Evolutionary conservation across 1,284 basidiomycete genomes (phyloP), one percentile per base, ranked within the genome.

Genomic region (Ganoderma resinaceum): DNA sequence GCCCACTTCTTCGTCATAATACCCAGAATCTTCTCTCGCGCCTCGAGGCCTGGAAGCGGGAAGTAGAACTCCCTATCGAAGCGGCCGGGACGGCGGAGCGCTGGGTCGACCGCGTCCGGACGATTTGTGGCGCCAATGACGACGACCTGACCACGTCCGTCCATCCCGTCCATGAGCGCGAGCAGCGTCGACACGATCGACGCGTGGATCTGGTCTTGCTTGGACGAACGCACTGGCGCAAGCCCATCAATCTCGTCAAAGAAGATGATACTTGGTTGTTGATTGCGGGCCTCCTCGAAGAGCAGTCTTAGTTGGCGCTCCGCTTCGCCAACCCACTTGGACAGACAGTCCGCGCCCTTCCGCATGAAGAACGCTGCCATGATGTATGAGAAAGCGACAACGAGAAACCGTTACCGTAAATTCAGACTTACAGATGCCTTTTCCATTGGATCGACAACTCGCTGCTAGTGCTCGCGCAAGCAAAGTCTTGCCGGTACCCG

Each of bases 11-110:
- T 87, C 26, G 97, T 99, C 87, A 98, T 96, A 76, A 99, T 99
- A 26, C 87, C 83, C 75, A 99, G 82, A 75, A 99, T 99, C 80
- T 91, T 93, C 78, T 94, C 91, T 66, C 98, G 83, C 2, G 96
- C 98, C 38, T 93, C 91, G 18, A 93, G 78, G 37, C 90, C 91
- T 0, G 98, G 98, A 35, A 99, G 81, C 0, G 95, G 94, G 82
- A 99, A 99, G 82, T 98, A 99, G 80, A 99, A 99, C 80, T 99
- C 98, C 71, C 98, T 86, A 80, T 99, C 98, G 78, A 99, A 99
- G 62, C 98, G 87, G 16, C 98, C 98, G 0, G 98, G 98, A 42
- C 98, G 86, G 52, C 98, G 87, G 58, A 99, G 82, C 0, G 98
- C 98, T 40, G 98, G 96, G 80, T 99, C 98, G 66, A 99, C 92